Evolutionary conservation across 306 rosid genomes (phyloP), one percentile per base, ranked within the genome.

Genomic region (Prunus armeniaca): DNA sequence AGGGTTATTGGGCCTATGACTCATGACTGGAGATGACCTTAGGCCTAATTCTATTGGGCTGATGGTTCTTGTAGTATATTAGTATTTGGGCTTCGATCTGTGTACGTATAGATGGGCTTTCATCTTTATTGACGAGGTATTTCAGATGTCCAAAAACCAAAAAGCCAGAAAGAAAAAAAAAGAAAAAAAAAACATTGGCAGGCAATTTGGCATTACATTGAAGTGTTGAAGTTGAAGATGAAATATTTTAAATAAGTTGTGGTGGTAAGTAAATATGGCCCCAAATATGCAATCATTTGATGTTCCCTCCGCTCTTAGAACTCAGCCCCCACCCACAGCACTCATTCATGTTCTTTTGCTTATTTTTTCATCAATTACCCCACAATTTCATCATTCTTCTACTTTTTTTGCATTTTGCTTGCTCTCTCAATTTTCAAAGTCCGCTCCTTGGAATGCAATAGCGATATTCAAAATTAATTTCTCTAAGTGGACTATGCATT

Each of bases 281-380:
- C 76, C 24, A 60, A 57, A 77, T 56, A 56, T 80, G 85, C 56
- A 87, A 84, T 87, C 69, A 87, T 87, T 74, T 56, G 64, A 76
- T 84, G 88, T 74, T 72, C 79, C 88, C 71, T 61, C 63, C 14
- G 64, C 61, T 54, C 25, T 66, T 15, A 27, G 68, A 32, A 20
- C 69, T 17, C 65, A 56, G 80, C 50, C 82, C 88, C 77, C 69
- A 46, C 69, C 8, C 46, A 0, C 3, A 47, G 32, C 87, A 82
- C 79, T 45, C 65, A 41, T 72, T 74, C 63, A 75, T 79, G 69
- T 79, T 65, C 50, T 76, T 79, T 81, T 47, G 51, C 13, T 78
- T 69, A 67, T 77, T 71, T 74, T 80, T 69, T 68, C 65, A 58
- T 78, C 66, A 74, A 73, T 74, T 75, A 78, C 82, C 91, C 88